These are phyloP conservation scores for Tricharina praecox DNA, from an alignment of 495 filamentous ascomycete genomes.

Conservation along the genomic window DNA sequence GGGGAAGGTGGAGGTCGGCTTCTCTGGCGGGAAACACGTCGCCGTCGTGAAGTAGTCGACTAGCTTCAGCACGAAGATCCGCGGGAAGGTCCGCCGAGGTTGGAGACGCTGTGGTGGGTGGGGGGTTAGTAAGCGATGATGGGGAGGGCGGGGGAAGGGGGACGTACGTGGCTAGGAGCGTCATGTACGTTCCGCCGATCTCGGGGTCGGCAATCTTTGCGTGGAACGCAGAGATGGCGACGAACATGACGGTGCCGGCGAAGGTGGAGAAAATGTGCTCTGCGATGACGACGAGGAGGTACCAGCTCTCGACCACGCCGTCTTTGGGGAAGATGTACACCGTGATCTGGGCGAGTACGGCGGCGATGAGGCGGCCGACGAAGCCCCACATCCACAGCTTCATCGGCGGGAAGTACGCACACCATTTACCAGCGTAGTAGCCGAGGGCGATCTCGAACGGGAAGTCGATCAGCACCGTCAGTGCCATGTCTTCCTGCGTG, in stretches of 20 bases:
- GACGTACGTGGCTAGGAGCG: slow-evolving; percentile 85
- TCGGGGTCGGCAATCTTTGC: slow-evolving; percentile 83
- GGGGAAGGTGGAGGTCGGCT: slow-evolving; percentile 14
- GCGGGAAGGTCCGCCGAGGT: slow-evolving; percentile 90
- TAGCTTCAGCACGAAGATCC: slow-evolving; percentile 81
- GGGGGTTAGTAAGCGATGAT: not conserved
- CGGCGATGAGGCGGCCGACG: slow-evolving; percentile 66
- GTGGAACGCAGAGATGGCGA: slow-evolving; percentile 87
- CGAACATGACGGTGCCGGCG: slow-evolving; percentile 96
- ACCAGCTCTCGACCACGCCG: slow-evolving; percentile 59
- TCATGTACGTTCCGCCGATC: slow-evolving; percentile 98
- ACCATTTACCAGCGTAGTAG: slow-evolving; percentile 98
- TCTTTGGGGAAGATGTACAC: slow-evolving; percentile 72
- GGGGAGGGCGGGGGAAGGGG: not conserved
- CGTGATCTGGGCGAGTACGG: slow-evolving; percentile 67
- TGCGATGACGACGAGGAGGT: slow-evolving; percentile 71
- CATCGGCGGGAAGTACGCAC: slow-evolving; percentile 77
- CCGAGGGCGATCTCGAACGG: slow-evolving; percentile 87
- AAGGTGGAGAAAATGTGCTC: slow-evolving; percentile 93
- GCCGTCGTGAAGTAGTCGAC: slow-evolving; percentile 83
- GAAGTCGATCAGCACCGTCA: slow-evolving; percentile 95
- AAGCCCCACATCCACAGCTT: slow-evolving; percentile 96
- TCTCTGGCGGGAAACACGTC: too few relatives aligned
- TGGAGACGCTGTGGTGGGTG: slow-evolving; percentile 52
- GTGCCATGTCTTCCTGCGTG: slow-evolving; percentile 86